A percentile compares a stretch with the other conserved stretches of the same genome.
Conservation (phyloP, 192 early-diverging fungal species). For the Umbelopsis isabellina region DNA sequence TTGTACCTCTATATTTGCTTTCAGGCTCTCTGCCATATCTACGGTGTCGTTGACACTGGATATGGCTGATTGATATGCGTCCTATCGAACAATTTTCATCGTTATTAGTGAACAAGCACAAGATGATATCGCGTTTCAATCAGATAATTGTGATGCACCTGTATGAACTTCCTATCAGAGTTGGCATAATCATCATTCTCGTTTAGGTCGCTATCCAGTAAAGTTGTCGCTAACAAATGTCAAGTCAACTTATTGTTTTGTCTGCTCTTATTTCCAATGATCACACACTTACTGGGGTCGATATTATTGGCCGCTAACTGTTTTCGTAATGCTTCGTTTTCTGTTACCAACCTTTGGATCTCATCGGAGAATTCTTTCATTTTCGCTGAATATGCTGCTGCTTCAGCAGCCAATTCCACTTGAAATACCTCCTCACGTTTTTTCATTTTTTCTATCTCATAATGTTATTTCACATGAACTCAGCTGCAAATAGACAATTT, state of each 20-base stretch:
- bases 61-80: background rate
- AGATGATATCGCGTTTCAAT: background rate
- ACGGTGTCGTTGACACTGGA: background rate
- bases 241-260: background rate
- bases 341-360: background rate
- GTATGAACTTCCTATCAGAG: background rate
- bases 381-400: background rate
- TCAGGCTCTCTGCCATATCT: background rate
- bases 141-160: background rate
- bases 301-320: background rate
- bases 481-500: too few species aligned
- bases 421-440: background rate
- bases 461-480: background rate
- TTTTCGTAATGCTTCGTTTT: background rate
- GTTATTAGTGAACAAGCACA: background rate
- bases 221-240: background rate
- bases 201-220: background rate
- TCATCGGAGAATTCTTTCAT: constrained; percentile 17
- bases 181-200: too few species aligned
- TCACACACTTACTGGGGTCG: background rate
- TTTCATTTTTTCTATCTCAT: background rate
- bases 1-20: constrained; percentile 5
- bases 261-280: background rate
- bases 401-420: background rate
- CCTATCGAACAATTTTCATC: background rate